Percentiles rank a stretch among this genome's conserved stretches.
Evolutionary conservation across 179 eudicot genomes (phyloP).

Genomic region (Dionaea muscipula): DNA sequence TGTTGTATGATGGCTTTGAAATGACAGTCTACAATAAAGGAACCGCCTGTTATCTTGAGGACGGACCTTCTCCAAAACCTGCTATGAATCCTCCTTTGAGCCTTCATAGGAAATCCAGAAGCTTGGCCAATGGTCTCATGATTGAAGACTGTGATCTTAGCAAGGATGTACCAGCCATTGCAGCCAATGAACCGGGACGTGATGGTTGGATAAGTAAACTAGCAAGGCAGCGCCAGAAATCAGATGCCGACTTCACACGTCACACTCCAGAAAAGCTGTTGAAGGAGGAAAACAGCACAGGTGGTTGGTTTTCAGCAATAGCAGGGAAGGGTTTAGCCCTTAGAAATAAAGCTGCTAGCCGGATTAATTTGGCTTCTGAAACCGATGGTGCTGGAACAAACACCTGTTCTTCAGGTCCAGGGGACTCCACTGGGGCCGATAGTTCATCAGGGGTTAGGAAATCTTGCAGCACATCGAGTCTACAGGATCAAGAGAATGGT

Average conservation of each 20-base stretch:
- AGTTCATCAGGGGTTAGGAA: slow-evolving; percentile 49
- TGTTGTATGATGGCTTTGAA: slow-evolving; percentile 50
- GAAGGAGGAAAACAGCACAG: slow-evolving; percentile 51
- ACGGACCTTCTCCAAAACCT: slow-evolving; percentile 28
- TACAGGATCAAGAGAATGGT: slow-evolving; percentile 51
- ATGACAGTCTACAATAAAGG: slow-evolving; percentile 61
- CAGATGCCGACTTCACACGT: slow-evolving; percentile 41
- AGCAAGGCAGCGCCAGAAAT: slow-evolving; percentile 42
- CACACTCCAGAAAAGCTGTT: slow-evolving; percentile 58
- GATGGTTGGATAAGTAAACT: slow-evolving; percentile 46
- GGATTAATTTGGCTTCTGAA: slow-evolving; percentile 42
- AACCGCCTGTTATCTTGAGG: slow-evolving; percentile 28
- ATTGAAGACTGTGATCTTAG: slow-evolving; percentile 36
- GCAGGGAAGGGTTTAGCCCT: slow-evolving; percentile 78
- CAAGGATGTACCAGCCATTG: slow-evolving; percentile 15
- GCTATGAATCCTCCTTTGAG: slow-evolving; percentile 41
- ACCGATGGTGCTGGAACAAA: slow-evolving; percentile 28
- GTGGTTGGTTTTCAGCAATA: slow-evolving; percentile 57
- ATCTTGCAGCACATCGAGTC: slow-evolving; percentile 67
- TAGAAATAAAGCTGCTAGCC: slow-evolving; percentile 60
- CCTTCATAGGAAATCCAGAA: slow-evolving; percentile 60
- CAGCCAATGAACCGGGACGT: slow-evolving; percentile 22
- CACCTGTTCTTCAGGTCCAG: slow-evolving; percentile 24
- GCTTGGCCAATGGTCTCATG: slow-evolving; percentile 43
- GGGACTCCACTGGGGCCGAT: slow-evolving; percentile 33